These are phyloP conservation scores for Aquilaria malaccensis DNA, from an alignment of 345 rosid species.

Conservation along the genomic window DNA sequence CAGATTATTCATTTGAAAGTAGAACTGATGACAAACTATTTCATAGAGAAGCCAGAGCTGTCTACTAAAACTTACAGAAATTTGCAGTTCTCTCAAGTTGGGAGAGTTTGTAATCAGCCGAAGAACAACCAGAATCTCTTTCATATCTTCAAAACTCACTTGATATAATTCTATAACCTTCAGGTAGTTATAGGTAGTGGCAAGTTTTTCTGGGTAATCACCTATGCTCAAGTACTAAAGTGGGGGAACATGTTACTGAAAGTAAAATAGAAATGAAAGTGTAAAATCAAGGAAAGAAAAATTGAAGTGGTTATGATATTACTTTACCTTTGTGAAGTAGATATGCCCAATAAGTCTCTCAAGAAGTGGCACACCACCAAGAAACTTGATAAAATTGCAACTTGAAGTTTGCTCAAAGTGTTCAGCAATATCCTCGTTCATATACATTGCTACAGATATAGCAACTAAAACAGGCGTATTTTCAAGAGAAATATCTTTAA, in stretches of 20 bases:
- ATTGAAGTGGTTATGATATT: neutral
- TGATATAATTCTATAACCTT: conserved; percentile 56
- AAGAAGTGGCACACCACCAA: conserved; percentile 67
- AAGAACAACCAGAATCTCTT: conserved; percentile 66
- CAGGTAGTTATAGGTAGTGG: conserved; percentile 48
- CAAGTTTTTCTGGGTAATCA: conserved; percentile 45
- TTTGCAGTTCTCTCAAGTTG: conserved; percentile 53
- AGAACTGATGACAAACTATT: neutral
- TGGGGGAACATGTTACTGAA: neutral
- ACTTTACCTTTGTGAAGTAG: conserved; percentile 76
- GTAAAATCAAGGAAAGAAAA: neutral
- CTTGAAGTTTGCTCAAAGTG: conserved; percentile 61
- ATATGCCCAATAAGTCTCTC: conserved; percentile 66
- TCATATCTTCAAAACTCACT: conserved; percentile 78
- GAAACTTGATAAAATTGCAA: conserved; percentile 66
- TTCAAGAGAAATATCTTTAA: conserved; percentile 59
- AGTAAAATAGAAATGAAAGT: neutral
- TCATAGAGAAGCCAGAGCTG: neutral
- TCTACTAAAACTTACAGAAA: conserved; percentile 43
- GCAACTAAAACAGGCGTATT: conserved; percentile 53
- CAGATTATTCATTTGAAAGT: neutral
- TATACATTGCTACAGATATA: conserved; percentile 69
- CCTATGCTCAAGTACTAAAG: conserved; percentile 78
- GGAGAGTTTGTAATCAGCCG: conserved; percentile 71
- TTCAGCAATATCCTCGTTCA: conserved; percentile 69